Conservation (phyloP, 2,329 filamentous ascomycete genomes). For the Didymella pomorum region DNA sequence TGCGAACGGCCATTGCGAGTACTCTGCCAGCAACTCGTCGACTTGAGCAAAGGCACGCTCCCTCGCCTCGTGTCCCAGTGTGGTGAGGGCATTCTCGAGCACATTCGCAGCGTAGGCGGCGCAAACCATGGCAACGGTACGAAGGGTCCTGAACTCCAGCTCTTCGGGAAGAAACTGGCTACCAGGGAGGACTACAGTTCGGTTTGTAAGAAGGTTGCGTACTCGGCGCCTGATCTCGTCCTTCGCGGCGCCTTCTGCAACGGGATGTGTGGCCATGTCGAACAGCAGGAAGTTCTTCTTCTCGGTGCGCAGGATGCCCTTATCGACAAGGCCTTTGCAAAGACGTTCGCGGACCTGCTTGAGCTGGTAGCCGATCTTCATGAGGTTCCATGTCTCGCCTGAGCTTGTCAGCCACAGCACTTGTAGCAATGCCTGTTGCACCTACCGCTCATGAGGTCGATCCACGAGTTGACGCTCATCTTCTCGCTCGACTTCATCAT, state of each 20-base stretch:
- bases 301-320: conserved; percentile 96
- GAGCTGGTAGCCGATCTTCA: conserved; percentile 99
- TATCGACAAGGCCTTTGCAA: conserved; percentile 97
- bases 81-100: conserved; percentile 94
- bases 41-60: conserved; percentile 97
- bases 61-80: conserved; percentile 89
- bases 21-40: conserved; percentile 93
- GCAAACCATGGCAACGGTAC: conserved; percentile 95
- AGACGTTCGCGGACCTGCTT: conserved; percentile 98
- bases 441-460: conserved; percentile 97
- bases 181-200: conserved; percentile 86
- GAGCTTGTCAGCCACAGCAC: conserved; percentile 34
- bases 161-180: conserved; percentile 93
- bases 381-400: conserved; percentile 99
- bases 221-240: conserved; percentile 95
- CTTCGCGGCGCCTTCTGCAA: conserved; percentile 95
- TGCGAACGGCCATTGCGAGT: conserved; percentile 97
- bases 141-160: conserved; percentile 90
- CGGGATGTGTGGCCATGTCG: conserved; percentile 99
- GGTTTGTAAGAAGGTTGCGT: conserved; percentile 88
- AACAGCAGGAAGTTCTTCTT: conserved; percentile 99
- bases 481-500: conserved; percentile 99
- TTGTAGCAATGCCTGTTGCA: conserved; percentile 2
- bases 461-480: conserved; percentile 99
- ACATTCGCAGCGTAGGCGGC: conserved; percentile 98